These are phyloP conservation scores for Moelleriella libera DNA, from an alignment of 2,329 filamentous ascomycete species.

Conservation along the genomic window DNA sequence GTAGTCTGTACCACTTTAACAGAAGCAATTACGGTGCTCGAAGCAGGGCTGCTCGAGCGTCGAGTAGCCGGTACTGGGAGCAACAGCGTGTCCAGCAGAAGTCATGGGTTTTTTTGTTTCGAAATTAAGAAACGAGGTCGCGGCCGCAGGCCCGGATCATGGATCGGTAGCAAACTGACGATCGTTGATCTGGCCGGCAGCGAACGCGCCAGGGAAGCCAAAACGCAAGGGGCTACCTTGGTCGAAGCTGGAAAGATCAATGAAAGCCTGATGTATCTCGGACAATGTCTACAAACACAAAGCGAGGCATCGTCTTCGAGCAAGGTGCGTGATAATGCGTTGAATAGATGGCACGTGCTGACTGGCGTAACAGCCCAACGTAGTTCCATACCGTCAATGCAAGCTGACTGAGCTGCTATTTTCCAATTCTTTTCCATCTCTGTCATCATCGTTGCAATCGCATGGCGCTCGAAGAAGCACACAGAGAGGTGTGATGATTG, in stretches of 20 bases:
- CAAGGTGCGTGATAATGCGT: conserved; percentile 39
- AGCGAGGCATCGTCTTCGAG: conserved; percentile 60
- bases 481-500: conserved; percentile 89
- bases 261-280: conserved; percentile 94
- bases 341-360: neutral
- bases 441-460: conserved; percentile 23
- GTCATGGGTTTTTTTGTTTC: conserved; percentile 91
- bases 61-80: conserved; percentile 82
- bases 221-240: conserved; percentile 83
- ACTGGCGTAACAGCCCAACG: conserved; percentile 39
- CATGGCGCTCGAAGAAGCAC: conserved; percentile 42
- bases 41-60: conserved; percentile 76
- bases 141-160: conserved; percentile 35
- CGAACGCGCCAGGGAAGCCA: conserved; percentile 82
- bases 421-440: conserved; percentile 72
- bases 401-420: conserved; percentile 77
- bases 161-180: conserved; percentile 68
- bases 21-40: conserved; percentile 80
- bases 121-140: conserved; percentile 72
- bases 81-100: conserved; percentile 84
- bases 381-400: conserved; percentile 71
- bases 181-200: conserved; percentile 90
- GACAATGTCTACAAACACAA: conserved; percentile 93
- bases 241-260: conserved; percentile 98
- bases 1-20: conserved; percentile 69